Percentiles rank a stretch among this genome's conserved stretches.
Conservation (phyloP, 306 rosid species). For the Prinsepia uniflora region DNA sequence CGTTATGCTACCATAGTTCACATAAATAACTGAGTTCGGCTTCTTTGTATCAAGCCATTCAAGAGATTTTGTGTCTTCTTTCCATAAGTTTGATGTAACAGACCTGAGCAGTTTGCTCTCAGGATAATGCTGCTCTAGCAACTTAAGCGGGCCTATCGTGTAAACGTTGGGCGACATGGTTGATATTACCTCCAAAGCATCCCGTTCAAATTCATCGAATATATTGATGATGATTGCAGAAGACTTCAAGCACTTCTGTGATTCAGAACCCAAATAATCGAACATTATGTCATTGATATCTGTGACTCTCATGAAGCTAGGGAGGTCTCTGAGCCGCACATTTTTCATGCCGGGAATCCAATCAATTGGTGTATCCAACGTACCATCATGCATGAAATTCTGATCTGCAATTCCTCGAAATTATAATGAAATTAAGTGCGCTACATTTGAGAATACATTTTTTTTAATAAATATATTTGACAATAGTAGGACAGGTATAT, state of each 20-base stretch:
- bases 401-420: slow-evolving; percentile 18
- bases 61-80: slow-evolving; percentile 37
- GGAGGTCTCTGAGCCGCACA: slow-evolving; percentile 40
- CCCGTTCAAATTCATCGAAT: slow-evolving; percentile 36
- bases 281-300: slow-evolving; percentile 31
- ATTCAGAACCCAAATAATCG: slow-evolving; percentile 29
- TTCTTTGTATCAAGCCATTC: slow-evolving; percentile 38
- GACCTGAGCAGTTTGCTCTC: slow-evolving; percentile 20
- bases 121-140: slow-evolving; percentile 23
- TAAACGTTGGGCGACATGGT: slow-evolving; percentile 36
- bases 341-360: slow-evolving; percentile 42
- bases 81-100: slow-evolving; percentile 32
- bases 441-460: no score
- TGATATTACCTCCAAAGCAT: slow-evolving; percentile 36
- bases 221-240: slow-evolving; percentile 33
- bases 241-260: slow-evolving; percentile 32
- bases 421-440: no score
- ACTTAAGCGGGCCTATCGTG: slow-evolving; percentile 40
- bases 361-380: slow-evolving; percentile 27
- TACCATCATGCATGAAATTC: slow-evolving; percentile 28
- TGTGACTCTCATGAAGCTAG: slow-evolving; percentile 37
- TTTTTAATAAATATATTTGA: no score
- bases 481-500: no score
- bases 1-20: slow-evolving; percentile 40
- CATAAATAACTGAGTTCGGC: slow-evolving; percentile 38